Base-by-base conservation (phyloP, 352 stramenopile genomes). In the Phytophthora hibernalis region DNA sequence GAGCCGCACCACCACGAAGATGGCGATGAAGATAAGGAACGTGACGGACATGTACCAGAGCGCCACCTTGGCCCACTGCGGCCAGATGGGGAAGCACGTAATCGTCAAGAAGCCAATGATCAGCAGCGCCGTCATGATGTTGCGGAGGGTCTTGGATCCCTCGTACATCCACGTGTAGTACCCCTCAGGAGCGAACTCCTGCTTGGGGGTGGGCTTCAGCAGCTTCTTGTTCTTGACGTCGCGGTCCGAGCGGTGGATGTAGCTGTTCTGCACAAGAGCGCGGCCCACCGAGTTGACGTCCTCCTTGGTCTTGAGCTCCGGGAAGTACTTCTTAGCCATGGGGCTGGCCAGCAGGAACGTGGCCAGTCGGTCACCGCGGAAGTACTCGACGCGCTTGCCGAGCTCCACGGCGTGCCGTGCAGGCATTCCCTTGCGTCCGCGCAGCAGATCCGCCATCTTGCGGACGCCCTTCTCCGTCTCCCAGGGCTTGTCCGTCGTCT, bases 111-210 rank as follows among this genome's bases (percentile, higher is more conserved):
- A 99, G 48, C 95, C 95, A 49, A 99, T 88, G 77, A 99, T 99
- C 61, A 99, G 83, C 59, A 97, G 72, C 50, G 90, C 95, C 54
- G 97, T 99, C 81, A 99, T 92, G 16, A 99, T 81, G 83, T 99
- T 98, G 70, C 95, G 96, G 65, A 98, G 83, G 51, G 97, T 99
- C 86, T 99, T 99, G 38, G 98, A 93, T 26, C 97, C 97, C 55
- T 99, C 93, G 79, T 99, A 99, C 79, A 99, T 98, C 97, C 97
- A 99, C 47, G 97, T 99, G 82, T 99, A 99, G 79, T 98, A 99
- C 16, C 96, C 97, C 12, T 98, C 93, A 38, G 97, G 90, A 12
- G 96, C 80, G 71, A 99, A 99, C 58, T 98, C 93, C 53, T 97
- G 93, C 65, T 90, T 91, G 16, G 76, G 64, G 13, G 78, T 84